Evolutionary conservation across 2,329 filamentous ascomycete species (phyloP), one percentile per base, ranked within the genome.

Genomic region (Onygenales sp.): DNA sequence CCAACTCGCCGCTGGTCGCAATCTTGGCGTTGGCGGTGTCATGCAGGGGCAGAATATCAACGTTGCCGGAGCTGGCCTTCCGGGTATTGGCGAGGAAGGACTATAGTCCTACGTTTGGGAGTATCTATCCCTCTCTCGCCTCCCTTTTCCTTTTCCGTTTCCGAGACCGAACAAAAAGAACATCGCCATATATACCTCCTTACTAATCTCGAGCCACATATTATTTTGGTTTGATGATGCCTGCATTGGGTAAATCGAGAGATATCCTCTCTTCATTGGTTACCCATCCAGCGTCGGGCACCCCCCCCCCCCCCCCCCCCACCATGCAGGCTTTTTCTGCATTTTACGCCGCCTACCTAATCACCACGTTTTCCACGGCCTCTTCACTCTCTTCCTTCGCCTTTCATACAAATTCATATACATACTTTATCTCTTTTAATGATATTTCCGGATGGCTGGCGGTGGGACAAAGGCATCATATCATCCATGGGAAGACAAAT

Each of bases 1-100:
- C 58, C 80, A 83, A 64, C 68, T 81, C 52, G 75, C 75, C 55
- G 78, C 76, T 27, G 66, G 66, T 49, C 69, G 69, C 54, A 68
- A 66, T 54, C 52, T 72, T 50, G 67, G 65, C 49, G 69, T 69
- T 13, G 69, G 69, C 42, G 71, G 71, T 46, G 71, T 73, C 48
- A 73, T 73, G 70, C 71, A 73, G 54, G 72, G 70, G 50, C 71
- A 74, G 55, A 73, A 72, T 59, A 71, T 73, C 54, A 74, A 74
- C 54, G 71, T 74, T 60, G 71, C 72, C 58, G 72, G 72, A 66
- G 72, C 72, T 66, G 72, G 72, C 54, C 67, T 75, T 63, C 71
- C 72, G 57, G 72, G 72, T 56, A 73, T 73, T 57, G 71, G 71
- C 54, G 71, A 73, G 59, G 69, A 73, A 60, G 69, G 69, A 45